Evolutionary conservation across 2,329 filamentous ascomycete genomes (phyloP).

Genomic region (Colletotrichum abscissum): DNA sequence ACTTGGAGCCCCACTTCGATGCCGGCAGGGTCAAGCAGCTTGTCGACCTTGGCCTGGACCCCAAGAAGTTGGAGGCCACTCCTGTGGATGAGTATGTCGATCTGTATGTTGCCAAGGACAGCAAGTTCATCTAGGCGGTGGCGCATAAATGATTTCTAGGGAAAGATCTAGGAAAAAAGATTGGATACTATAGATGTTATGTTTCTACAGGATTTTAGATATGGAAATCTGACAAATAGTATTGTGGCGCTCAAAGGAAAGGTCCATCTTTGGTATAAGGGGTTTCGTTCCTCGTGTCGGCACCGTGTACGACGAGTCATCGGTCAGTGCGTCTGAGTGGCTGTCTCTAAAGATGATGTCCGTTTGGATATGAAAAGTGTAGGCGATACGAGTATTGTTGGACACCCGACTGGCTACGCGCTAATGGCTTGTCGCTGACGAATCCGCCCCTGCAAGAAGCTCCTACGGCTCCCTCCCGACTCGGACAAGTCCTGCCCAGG

Average conservation of each 20-base stretch:
- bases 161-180: slow-evolving; percentile 7
- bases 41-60: slow-evolving; percentile 81
- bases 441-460: slow-evolving; percentile 4
- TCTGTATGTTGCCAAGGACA: slow-evolving; percentile 75
- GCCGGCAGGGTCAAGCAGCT: slow-evolving; percentile 84
- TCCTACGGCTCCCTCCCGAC: neutral
- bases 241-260: neutral
- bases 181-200: slow-evolving; percentile 23
- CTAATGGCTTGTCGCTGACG: slow-evolving; percentile 25
- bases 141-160: neutral
- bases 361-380: neutral
- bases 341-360: neutral
- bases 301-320: neutral
- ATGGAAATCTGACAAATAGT: slow-evolving; percentile 7
- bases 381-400: slow-evolving; percentile 24
- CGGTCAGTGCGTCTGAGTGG: neutral
- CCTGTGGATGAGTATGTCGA: slow-evolving; percentile 95
- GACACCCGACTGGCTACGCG: slow-evolving; percentile 5
- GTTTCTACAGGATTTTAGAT: slow-evolving; percentile 22
- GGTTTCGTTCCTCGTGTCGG: neutral
- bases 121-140: slow-evolving; percentile 62
- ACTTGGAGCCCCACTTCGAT: slow-evolving; percentile 85
- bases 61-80: slow-evolving; percentile 80
- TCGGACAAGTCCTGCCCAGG: slow-evolving; percentile 20
- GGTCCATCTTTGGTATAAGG: neutral